Evolutionary conservation across 2,329 filamentous ascomycete genomes (phyloP).

Genomic region (Fusarium sp.): DNA sequence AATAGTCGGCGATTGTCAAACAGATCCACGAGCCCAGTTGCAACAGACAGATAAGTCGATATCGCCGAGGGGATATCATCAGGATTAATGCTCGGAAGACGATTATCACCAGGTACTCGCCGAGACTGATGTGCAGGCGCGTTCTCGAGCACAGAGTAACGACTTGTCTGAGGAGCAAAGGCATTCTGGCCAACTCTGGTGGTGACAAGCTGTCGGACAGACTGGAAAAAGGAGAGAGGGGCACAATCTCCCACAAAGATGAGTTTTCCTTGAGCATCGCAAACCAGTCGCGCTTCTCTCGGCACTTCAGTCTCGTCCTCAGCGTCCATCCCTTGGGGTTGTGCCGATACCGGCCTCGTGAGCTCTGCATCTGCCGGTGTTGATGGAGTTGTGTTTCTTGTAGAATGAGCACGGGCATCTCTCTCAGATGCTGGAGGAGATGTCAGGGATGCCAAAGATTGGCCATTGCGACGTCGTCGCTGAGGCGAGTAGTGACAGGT

Average conservation of each 20-base stretch:
- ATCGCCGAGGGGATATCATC: constrained; percentile 48
- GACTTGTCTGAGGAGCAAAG: constrained; percentile 63
- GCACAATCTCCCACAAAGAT: constrained; percentile 69
- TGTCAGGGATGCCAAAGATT: constrained; percentile 24
- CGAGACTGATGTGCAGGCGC: constrained; percentile 45
- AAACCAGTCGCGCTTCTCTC: constrained; percentile 63
- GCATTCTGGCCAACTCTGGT: constrained; percentile 61
- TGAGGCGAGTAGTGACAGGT: constrained; percentile 62
- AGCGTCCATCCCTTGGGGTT: constrained; percentile 29
- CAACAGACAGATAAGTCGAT: constrained; percentile 53
- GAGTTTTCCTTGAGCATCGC: constrained; percentile 65
- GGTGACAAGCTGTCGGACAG: constrained; percentile 64
- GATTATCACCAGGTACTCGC: constrained; percentile 29
- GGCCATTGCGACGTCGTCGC: constrained; percentile 51
- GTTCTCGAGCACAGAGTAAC: constrained; percentile 63
- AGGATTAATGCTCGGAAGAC: constrained; percentile 44
- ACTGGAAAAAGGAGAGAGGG: constrained; percentile 67
- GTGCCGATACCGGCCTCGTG: constrained; percentile 1
- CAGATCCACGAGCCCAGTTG: constrained; percentile 61
- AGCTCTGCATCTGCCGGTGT: constrained; percentile 16
- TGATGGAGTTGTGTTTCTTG: constrained; percentile 29
- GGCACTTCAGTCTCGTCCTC: constrained; percentile 68
- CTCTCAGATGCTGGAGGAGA: constrained; percentile 38
- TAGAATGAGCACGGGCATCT: constrained; percentile 29
- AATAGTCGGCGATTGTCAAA: constrained; percentile 57